Conservation (phyloP, 306 rosid species). For the Inga oerstediana region DNA sequence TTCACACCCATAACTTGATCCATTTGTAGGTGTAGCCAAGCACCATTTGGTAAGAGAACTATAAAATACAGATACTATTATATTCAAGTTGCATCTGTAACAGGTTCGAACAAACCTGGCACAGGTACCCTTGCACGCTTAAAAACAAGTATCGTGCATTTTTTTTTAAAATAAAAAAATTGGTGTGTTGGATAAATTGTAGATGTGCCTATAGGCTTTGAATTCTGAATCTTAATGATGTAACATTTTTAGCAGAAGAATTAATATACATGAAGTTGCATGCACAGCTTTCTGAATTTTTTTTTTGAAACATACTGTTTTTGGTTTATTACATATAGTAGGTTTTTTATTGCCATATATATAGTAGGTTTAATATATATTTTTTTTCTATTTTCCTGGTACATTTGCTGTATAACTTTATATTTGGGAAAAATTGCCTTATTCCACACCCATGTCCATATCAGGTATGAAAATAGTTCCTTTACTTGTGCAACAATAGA, state of each 20-base stretch:
- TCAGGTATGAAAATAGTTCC: not conserved
- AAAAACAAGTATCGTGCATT: not conserved
- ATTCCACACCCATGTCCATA: not conserved
- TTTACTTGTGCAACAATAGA: not conserved
- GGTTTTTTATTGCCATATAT: not conserved
- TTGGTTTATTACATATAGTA: not conserved
- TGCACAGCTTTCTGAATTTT: not conserved
- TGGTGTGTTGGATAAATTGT: not conserved
- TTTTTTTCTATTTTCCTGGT: not conserved
- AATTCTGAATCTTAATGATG: not conserved
- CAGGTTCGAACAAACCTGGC: not conserved
- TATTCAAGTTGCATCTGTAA: not conserved
- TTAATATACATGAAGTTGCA: not conserved
- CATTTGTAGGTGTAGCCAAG: not conserved
- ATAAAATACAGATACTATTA: not conserved
- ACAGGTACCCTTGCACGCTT: not conserved
- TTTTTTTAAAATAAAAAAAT: not conserved
- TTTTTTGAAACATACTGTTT: not conserved
- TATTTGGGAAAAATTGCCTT: not conserved
- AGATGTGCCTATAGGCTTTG: not conserved
- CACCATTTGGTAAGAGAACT: not conserved
- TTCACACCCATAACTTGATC: not conserved
- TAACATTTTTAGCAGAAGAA: not conserved
- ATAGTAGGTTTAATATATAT: not conserved
- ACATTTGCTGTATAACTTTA: not conserved